Conservation (phyloP, 2,329 filamentous ascomycete genomes). For the Phyllachora maydis region DNA sequence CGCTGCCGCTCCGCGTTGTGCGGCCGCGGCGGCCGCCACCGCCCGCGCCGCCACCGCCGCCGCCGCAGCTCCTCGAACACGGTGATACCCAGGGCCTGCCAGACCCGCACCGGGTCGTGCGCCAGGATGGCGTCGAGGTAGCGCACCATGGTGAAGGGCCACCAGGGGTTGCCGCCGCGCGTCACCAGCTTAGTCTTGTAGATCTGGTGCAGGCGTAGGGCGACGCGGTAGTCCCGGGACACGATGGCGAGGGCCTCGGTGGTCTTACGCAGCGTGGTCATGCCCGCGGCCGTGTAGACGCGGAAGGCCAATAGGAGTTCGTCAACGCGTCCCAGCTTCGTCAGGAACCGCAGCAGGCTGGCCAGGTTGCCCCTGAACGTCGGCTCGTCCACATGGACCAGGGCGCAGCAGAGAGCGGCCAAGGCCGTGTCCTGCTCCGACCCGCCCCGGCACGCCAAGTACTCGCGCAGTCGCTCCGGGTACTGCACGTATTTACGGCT, state of each 20-base stretch:
- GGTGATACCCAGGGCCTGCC: constrained; percentile 5
- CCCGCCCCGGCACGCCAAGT: too few species aligned
- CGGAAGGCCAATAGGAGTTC: constrained; percentile 3
- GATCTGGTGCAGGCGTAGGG: constrained; percentile 4
- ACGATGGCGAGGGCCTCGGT: constrained; percentile 4
- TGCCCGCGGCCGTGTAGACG: constrained; percentile 3
- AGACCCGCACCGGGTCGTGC: constrained; percentile 5
- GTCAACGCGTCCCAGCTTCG: too few species aligned
- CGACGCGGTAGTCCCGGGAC: constrained; percentile 3
- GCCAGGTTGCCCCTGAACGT: too few species aligned
- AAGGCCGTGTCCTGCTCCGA: constrained; percentile 5
- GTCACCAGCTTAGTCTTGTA: constrained; percentile 3
- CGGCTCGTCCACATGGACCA: too few species aligned
- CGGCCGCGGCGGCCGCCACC: constrained; percentile 2
- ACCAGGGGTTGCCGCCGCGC: constrained; percentile 2
- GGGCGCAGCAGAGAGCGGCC: constrained; percentile 5
- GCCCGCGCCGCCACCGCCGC: constrained; percentile 4
- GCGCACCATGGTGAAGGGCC: constrained; percentile 4
- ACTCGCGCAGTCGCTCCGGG: background rate
- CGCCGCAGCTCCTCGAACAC: constrained; percentile 3
- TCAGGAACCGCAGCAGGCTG: too few species aligned
- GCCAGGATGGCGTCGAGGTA: constrained; percentile 4
- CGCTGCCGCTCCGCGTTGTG: constrained; percentile 3
- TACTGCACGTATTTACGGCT: constrained; percentile 8
- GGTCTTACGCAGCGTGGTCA: too few species aligned